These are phyloP conservation scores for Trichoderma breve DNA, from an alignment of 2,329 filamentous ascomycete genomes.

Conservation along the genomic window DNA sequence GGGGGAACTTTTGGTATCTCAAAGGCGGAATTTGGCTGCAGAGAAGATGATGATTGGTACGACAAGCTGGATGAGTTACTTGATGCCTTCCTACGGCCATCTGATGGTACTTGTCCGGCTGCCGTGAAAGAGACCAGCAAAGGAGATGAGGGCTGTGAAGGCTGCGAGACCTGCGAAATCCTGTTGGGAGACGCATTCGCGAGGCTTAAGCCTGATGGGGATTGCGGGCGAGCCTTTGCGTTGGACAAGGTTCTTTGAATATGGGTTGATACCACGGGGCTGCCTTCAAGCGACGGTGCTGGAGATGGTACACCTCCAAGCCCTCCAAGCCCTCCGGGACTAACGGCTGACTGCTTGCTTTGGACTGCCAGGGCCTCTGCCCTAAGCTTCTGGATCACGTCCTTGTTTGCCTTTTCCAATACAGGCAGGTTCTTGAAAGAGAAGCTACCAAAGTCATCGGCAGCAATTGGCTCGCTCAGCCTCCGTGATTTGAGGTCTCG, in stretches of 20 bases:
- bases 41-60: slow-evolving; percentile 64
- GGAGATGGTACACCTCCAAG: slow-evolving; percentile 52
- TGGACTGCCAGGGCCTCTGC: slow-evolving; percentile 79
- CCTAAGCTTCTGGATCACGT: slow-evolving; percentile 93
- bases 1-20: slow-evolving; percentile 66
- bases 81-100: slow-evolving; percentile 83
- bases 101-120: slow-evolving; percentile 69
- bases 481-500: slow-evolving; percentile 84
- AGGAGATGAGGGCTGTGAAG: slow-evolving; percentile 65
- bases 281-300: slow-evolving; percentile 74
- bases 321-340: slow-evolving; percentile 39
- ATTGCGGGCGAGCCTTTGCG: slow-evolving; percentile 79
- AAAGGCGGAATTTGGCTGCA: slow-evolving; percentile 67
- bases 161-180: slow-evolving; percentile 60
- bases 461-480: slow-evolving; percentile 82
- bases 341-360: slow-evolving; percentile 48
- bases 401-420: slow-evolving; percentile 96
- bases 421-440: slow-evolving; percentile 97
- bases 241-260: slow-evolving; percentile 81
- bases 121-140: slow-evolving; percentile 93
- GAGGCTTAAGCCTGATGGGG: slow-evolving; percentile 77
- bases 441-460: slow-evolving; percentile 95
- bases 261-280: slow-evolving; percentile 75
- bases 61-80: slow-evolving; percentile 83
- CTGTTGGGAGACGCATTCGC: slow-evolving; percentile 84